Conservation (phyloP, 2,329 filamentous ascomycete genomes). For the Cyanodermella asteris region DNA sequence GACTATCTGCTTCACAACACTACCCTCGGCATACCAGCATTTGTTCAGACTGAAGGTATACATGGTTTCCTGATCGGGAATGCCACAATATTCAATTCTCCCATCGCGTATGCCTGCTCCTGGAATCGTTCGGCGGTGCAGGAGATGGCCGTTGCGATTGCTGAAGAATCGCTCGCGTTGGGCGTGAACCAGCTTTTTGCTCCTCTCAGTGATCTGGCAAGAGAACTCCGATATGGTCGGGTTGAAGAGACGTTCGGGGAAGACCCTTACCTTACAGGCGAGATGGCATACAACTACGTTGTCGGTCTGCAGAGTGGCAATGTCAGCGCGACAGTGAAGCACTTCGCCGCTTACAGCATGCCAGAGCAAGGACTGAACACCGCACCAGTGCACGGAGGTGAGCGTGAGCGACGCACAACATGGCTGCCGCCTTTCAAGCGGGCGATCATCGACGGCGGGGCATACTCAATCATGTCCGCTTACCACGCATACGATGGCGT, state of each 20-base stretch:
- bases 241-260: conserved; percentile 57
- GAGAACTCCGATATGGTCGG: conserved; percentile 48
- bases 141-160: no score
- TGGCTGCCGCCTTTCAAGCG: conserved; percentile 31
- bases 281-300: conserved; percentile 40
- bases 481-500: no score
- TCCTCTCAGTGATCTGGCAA: conserved; percentile 46
- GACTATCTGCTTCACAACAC: no score
- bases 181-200: conserved; percentile 56
- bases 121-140: no score
- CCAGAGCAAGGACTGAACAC: conserved; percentile 56
- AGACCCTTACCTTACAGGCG: conserved; percentile 44
- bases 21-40: no score
- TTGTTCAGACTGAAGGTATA: no score
- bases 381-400: conserved; percentile 33
- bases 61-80: no score
- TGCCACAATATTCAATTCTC: no score
- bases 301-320: conserved; percentile 40
- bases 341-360: conserved; percentile 46
- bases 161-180: no score
- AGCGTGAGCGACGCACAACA: conserved; percentile 31
- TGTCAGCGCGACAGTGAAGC: conserved; percentile 53
- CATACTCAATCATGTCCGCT: no score
- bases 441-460: no score
- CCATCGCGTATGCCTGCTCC: no score